These are phyloP conservation scores for Physaria fendleri DNA, from an alignment of 345 rosid species.

Conservation along the genomic window DNA sequence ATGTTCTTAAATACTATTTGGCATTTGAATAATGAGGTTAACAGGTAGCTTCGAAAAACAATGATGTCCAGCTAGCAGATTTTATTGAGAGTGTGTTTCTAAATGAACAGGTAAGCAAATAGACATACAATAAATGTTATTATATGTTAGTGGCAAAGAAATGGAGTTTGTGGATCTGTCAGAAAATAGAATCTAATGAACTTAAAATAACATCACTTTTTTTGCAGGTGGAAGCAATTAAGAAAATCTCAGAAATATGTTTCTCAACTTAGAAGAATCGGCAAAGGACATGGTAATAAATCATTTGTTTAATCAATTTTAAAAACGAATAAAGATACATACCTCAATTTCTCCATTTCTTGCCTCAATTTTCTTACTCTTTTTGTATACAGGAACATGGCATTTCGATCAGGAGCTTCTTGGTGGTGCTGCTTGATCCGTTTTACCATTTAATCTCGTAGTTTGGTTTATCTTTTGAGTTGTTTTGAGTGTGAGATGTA, in stretches of 20 bases:
- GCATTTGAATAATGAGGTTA: constrained; percentile 12
- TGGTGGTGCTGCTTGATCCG: constrained; percentile 16
- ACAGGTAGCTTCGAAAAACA: constrained; percentile 64
- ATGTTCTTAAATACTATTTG: constrained; percentile 7
- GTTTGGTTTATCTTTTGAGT: not conserved
- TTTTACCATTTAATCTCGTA: not conserved
- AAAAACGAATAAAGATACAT: not conserved
- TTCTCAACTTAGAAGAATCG: constrained; percentile 60
- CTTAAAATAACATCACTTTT: constrained; percentile 5
- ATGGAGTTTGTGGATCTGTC: too few species aligned
- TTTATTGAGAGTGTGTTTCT: constrained; percentile 63
- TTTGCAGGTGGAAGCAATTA: constrained; percentile 62
- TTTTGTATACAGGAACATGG: constrained; percentile 62
- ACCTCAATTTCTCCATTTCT: constrained; percentile 1
- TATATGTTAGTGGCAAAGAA: constrained; percentile 25
- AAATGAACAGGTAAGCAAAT: constrained; percentile 59
- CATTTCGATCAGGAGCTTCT: constrained; percentile 90
- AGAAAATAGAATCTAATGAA: too few species aligned
- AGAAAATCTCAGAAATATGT: constrained; percentile 68
- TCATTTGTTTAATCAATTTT: not conserved
- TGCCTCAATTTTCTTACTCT: not conserved
- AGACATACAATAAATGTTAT: constrained; percentile 13
- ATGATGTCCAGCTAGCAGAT: constrained; percentile 75
- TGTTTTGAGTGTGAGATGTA: constrained; percentile 12
- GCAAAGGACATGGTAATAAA: constrained; percentile 87